Conservation (phyloP, 2,329 filamentous ascomycete genomes). For the Colletotrichum australisinense region DNA sequence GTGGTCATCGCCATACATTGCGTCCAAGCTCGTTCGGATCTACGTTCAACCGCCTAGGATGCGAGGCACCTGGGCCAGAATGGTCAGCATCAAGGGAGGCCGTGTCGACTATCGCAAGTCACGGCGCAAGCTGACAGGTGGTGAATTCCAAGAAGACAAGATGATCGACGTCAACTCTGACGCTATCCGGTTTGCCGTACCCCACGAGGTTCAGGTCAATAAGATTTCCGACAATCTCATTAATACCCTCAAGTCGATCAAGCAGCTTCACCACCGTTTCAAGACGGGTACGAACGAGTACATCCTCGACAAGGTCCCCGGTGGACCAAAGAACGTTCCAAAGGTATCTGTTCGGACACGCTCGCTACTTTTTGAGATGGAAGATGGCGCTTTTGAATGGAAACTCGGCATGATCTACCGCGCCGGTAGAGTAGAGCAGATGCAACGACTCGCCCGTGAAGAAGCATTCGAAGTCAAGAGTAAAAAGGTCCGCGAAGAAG, state of each 20-base stretch:
- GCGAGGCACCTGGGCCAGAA: constrained; percentile 84
- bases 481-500: constrained; percentile 83
- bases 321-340: constrained; percentile 87
- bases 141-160: constrained; percentile 75
- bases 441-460: constrained; percentile 88
- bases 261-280: constrained; percentile 95
- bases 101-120: constrained; percentile 85
- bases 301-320: constrained; percentile 85
- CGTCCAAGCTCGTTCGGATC: constrained; percentile 81
- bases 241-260: constrained; percentile 86
- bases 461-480: constrained; percentile 90
- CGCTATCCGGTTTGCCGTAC: constrained; percentile 87
- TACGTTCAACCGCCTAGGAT: constrained; percentile 90
- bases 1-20: constrained; percentile 86
- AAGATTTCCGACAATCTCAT: constrained; percentile 93
- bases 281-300: constrained; percentile 89
- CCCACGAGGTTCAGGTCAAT: constrained; percentile 90
- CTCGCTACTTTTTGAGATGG: constrained; percentile 88
- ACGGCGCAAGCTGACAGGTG: constrained; percentile 72
- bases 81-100: constrained; percentile 85
- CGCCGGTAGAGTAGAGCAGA: constrained; percentile 87
- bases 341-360: constrained; percentile 86
- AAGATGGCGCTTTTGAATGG: constrained; percentile 98
- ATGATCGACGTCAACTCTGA: constrained; percentile 88
- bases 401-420: constrained; percentile 96